phyloP scores from a whole-genome alignment of 2,329 filamentous ascomycete species.

The Tolypocladium endophyticum region DNA sequence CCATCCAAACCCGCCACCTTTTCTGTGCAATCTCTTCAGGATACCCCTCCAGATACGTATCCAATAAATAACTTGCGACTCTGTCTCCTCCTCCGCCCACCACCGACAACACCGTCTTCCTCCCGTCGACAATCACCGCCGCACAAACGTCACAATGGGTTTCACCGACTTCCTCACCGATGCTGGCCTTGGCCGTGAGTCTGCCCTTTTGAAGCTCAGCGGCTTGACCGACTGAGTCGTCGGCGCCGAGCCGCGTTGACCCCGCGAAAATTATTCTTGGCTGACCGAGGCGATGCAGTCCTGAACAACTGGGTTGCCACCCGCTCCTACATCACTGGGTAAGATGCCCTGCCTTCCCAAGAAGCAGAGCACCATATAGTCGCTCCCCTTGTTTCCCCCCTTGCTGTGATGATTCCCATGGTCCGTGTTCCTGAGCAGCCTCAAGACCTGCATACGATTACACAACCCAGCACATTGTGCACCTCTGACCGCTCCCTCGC shows the following conservation, averaged over 20 bases:
- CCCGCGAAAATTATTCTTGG: not conserved
- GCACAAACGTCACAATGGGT: conserved; percentile 39
- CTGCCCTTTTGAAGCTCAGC: not conserved
- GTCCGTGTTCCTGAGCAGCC: not conserved
- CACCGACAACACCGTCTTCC: not conserved
- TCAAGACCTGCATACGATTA: not conserved
- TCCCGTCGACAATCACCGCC: not conserved
- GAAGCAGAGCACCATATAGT: not conserved
- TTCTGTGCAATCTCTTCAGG: conserved; percentile 1
- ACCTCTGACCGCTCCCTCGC: not conserved
- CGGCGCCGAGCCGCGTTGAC: not conserved
- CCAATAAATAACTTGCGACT: not conserved
- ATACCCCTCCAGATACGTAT: not conserved
- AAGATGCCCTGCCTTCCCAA: conserved; percentile 24
- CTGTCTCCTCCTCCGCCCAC: not conserved
- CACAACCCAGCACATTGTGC: not conserved
- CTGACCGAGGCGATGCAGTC: conserved; percentile 26
- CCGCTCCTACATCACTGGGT: conserved; percentile 73
- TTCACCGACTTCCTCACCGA: conserved; percentile 56
- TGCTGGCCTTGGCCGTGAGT: conserved; percentile 37
- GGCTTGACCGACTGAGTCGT: not conserved
- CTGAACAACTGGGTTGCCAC: conserved; percentile 61
- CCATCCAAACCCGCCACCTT: not conserved
- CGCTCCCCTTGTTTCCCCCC: conserved; percentile 1
- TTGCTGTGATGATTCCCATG: not conserved